These are phyloP conservation scores for Coemansia sp. DNA, from an alignment of 192 early-diverging fungal species.

Conservation along the genomic window DNA sequence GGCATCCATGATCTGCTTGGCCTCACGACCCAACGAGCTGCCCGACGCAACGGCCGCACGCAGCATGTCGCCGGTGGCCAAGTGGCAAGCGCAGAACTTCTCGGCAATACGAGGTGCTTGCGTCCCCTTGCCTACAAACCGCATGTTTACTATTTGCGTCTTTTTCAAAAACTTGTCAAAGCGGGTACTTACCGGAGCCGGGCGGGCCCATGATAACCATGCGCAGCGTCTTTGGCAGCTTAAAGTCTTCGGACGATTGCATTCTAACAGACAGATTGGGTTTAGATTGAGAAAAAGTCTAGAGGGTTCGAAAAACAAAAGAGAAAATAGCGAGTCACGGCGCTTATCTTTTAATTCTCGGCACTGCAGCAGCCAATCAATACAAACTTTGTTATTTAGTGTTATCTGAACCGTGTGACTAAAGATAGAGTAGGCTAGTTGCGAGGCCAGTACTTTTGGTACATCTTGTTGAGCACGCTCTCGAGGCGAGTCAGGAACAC, in stretches of 20 bases:
- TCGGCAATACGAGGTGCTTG: conserved; percentile 97
- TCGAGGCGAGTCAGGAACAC: conserved; percentile 62
- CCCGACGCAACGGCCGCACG: conserved; percentile 91
- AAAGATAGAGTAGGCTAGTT: neutral
- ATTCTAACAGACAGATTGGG: conserved; percentile 7
- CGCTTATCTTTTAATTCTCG: neutral
- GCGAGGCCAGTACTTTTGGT: conserved; percentile 47
- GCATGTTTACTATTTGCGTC: neutral
- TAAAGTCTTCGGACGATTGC: conserved; percentile 34
- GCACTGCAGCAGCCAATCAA: too few species aligned
- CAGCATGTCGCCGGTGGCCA: conserved; percentile 99
- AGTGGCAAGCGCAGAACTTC: conserved; percentile 92
- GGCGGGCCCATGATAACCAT: conserved; percentile 92
- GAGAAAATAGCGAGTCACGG: neutral
- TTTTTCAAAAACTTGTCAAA: neutral
- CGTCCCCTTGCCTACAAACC: conserved; percentile 73
- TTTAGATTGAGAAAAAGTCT: conserved; percentile 10
- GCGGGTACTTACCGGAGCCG: conserved; percentile 66
- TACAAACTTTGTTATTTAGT: too few species aligned
- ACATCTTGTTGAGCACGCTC: conserved; percentile 55
- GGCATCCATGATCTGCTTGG: conserved; percentile 99
- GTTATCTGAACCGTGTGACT: too few species aligned
- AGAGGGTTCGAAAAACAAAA: neutral
- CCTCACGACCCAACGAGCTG: conserved; percentile 87
- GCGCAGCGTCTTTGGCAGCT: conserved; percentile 54